Conservation (phyloP, 2,329 filamentous ascomycete genomes). For the Beauveria brongniartii region DNA sequence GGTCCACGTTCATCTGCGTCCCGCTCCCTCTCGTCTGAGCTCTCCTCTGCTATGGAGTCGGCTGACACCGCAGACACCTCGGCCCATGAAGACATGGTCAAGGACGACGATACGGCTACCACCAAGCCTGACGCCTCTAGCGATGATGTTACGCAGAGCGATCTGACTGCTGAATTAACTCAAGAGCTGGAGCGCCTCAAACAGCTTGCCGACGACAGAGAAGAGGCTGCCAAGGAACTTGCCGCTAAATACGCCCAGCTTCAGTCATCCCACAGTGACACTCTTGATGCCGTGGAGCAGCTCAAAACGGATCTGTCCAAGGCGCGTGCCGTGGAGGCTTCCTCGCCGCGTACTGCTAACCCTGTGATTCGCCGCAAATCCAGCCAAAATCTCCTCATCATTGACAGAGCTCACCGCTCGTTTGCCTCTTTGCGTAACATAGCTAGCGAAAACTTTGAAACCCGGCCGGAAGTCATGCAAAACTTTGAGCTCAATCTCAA, state of each 20-base stretch:
- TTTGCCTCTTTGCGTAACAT: slow-evolving; percentile 86
- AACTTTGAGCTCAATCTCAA: slow-evolving; percentile 90
- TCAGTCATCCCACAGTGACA: slow-evolving; percentile 71
- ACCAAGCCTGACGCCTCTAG: slow-evolving; percentile 34
- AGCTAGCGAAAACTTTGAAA: slow-evolving; percentile 76
- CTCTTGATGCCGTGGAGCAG: slow-evolving; percentile 79
- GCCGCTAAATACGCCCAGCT: slow-evolving; percentile 75
- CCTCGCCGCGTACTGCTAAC: slow-evolving; percentile 55
- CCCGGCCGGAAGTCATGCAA: slow-evolving; percentile 75
- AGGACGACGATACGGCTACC: slow-evolving; percentile 34
- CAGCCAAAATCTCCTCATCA: slow-evolving; percentile 77
- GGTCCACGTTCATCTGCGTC: slow-evolving; percentile 59
- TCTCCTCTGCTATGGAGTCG: slow-evolving; percentile 79
- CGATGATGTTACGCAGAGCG: slow-evolving; percentile 30
- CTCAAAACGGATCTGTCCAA: slow-evolving; percentile 81
- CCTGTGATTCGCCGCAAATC: slow-evolving; percentile 90
- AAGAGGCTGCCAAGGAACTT: slow-evolving; percentile 64
- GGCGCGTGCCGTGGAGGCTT: slow-evolving; percentile 53
- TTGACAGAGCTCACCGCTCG: slow-evolving; percentile 85
- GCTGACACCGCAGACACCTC: slow-evolving; percentile 54
- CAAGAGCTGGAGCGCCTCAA: slow-evolving; percentile 66
- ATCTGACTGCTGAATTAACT: slow-evolving; percentile 32
- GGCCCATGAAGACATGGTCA: slow-evolving; percentile 42
- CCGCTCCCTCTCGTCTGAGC: slow-evolving; percentile 87
- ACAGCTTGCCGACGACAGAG: slow-evolving; percentile 65